A percentile compares a stretch with the other conserved stretches of the same genome.
These are phyloP conservation scores for Sporothrix schenckii DNA, from an alignment of 2,329 filamentous ascomycete genomes.

Conservation along the genomic window DNA sequence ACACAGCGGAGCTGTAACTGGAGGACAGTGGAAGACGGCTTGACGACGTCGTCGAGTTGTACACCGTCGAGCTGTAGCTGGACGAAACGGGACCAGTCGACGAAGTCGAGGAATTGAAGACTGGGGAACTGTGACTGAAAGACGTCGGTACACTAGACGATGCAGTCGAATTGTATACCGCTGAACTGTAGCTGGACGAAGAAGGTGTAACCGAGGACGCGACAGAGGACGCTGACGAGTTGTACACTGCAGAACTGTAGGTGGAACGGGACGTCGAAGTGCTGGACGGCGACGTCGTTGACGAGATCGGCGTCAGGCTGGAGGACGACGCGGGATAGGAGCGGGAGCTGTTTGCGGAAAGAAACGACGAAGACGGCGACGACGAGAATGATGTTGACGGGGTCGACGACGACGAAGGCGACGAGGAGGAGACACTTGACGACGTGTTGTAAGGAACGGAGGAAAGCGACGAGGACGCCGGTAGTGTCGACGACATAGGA, in stretches of 20 bases:
- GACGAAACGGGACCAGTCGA: not conserved
- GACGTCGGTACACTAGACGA: not conserved
- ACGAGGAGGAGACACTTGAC: not conserved
- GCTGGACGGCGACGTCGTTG: not conserved
- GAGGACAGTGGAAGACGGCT: not conserved
- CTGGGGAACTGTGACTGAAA: not conserved
- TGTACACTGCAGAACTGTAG: not conserved
- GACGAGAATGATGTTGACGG: not conserved
- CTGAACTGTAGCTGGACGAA: not conserved
- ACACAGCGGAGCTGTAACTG: not conserved
- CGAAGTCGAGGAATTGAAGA: not conserved
- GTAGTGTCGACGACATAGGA: not conserved
- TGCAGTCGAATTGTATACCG: not conserved
- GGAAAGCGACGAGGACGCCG: not conserved
- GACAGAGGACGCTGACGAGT: not conserved
- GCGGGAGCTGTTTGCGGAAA: constrained; percentile 19
- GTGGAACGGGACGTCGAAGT: not conserved
- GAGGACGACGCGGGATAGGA: not conserved
- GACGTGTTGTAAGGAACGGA: not conserved
- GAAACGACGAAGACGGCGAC: not conserved
- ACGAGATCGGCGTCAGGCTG: not conserved
- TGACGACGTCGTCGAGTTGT: not conserved
- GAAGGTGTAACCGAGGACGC: too few species aligned
- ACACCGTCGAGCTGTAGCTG: not conserved
- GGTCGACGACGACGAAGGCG: not conserved